Percentiles rank a stretch among this genome's conserved stretches.
phyloP scores from a whole-genome alignment of 768 basidiomycete species.

The Collybia mongolica region DNA sequence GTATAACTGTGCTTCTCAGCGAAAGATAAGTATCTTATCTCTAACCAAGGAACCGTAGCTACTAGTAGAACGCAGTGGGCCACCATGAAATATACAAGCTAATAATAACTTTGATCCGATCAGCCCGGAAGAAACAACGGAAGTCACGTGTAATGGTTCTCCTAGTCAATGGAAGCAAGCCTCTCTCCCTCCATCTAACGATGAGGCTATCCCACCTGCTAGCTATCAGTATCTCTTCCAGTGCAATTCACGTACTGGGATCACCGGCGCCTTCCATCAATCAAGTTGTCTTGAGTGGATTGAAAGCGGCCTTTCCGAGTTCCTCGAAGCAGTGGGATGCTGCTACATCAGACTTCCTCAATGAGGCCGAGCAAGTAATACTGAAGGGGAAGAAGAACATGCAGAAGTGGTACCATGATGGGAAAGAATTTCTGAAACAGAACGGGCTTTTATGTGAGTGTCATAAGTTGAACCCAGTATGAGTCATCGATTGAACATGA shows the following conservation, averaged over 20 bases:
- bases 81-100: too few species aligned
- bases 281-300: conserved; percentile 44
- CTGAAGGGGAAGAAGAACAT: conserved; percentile 45
- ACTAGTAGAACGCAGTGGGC: too few species aligned
- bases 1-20: too few species aligned
- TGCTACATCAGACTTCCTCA: conserved; percentile 33
- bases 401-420: conserved; percentile 62
- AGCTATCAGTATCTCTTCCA: conserved; percentile 7
- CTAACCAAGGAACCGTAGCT: too few species aligned
- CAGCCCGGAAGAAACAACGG: too few species aligned
- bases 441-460: conserved; percentile 70
- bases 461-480: not conserved
- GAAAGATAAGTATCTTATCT: too few species aligned
- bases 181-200: not conserved
- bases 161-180: too few species aligned
- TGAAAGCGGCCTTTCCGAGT: conserved; percentile 14
- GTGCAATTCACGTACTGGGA: conserved; percentile 1
- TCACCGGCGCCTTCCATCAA: conserved; percentile 18
- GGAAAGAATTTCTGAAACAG: conserved; percentile 67
- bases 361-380: conserved; percentile 41
- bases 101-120: too few species aligned
- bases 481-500: not conserved
- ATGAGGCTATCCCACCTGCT: conserved; percentile 15
- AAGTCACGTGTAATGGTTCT: too few species aligned
- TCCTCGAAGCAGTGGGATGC: conserved; percentile 4